These are phyloP conservation scores for Chlorella sp. DNA, from an alignment of 139 green algal species.

Conservation along the genomic window DNA sequence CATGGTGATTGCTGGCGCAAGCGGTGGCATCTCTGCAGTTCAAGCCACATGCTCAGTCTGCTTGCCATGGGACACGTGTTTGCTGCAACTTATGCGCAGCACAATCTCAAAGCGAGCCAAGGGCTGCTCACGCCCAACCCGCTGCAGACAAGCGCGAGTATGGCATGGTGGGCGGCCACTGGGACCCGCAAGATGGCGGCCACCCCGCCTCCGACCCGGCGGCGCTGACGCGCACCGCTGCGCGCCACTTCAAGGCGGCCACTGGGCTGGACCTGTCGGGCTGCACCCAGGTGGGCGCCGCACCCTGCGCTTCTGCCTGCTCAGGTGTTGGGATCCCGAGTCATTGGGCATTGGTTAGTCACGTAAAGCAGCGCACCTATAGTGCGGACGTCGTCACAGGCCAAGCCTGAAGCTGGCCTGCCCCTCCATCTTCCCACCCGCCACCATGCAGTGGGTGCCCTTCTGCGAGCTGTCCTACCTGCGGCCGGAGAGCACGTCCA, in stretches of 20 bases:
- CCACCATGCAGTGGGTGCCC: not conserved
- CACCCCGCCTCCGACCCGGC: slow-evolving; percentile 50
- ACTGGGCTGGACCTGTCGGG: slow-evolving; percentile 58
- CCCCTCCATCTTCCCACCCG: not conserved
- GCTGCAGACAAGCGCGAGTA: slow-evolving; percentile 45
- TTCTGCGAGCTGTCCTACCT: not conserved
- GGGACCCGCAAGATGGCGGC: slow-evolving; percentile 58
- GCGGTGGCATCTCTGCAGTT: not conserved
- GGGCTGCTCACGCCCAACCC: not conserved
- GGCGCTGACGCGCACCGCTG: slow-evolving; percentile 51
- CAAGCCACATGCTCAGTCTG: not conserved
- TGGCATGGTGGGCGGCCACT: slow-evolving; percentile 42
- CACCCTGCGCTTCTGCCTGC: too few species aligned
- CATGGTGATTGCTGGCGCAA: slow-evolving; percentile 13
- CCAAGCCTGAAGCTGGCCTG: not conserved
- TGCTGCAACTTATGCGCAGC: not conserved
- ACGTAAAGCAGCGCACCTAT: not conserved
- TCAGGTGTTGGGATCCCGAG: too few species aligned
- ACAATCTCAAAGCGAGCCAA: too few species aligned
- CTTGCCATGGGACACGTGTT: not conserved
- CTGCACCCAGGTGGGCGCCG: slow-evolving; percentile 46
- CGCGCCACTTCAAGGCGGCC: slow-evolving; percentile 51
- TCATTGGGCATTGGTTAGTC: too few species aligned
- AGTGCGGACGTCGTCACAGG: not conserved
- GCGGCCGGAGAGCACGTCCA: slow-evolving; percentile 1